Conservation (phyloP, 192 early-diverging fungal species). For the Fimicolochytrium jonesii region DNA sequence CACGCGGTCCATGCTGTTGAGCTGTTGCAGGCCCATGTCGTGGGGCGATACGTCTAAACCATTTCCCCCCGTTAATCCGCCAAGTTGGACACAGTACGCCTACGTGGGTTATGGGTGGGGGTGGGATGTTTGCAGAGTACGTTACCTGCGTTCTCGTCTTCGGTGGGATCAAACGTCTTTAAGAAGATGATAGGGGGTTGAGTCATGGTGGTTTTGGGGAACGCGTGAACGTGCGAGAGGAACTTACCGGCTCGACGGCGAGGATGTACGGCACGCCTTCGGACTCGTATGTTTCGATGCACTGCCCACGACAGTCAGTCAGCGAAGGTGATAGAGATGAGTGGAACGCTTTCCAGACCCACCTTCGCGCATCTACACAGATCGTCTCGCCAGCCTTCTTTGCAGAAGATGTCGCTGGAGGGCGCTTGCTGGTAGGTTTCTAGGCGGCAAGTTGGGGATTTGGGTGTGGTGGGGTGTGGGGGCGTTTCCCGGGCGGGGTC, state of each 20-base stretch:
- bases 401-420: slow-evolving; percentile 57
- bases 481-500: neutral
- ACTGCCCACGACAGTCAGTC: neutral
- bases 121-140: neutral
- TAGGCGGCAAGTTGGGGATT: neutral
- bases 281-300: slow-evolving; percentile 3
- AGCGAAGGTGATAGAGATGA: neutral
- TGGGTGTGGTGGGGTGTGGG: too few species aligned
- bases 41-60: slow-evolving; percentile 60
- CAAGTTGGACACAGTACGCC: neutral
- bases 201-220: too few species aligned
- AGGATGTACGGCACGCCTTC: slow-evolving; percentile 10
- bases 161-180: slow-evolving; percentile 68
- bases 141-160: slow-evolving; percentile 58
- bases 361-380: slow-evolving; percentile 61
- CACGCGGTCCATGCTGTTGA: slow-evolving; percentile 67
- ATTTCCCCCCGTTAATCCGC: neutral
- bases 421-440: neutral
- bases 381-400: slow-evolving; percentile 67
- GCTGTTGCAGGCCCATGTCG: slow-evolving; percentile 71
- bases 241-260: too few species aligned
- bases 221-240: too few species aligned
- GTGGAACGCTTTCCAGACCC: neutral
- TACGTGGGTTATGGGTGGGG: neutral
- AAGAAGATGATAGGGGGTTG: too few species aligned